Conservation (phyloP, 2,329 filamentous ascomycete genomes). For the Ophiostoma ips region DNA sequence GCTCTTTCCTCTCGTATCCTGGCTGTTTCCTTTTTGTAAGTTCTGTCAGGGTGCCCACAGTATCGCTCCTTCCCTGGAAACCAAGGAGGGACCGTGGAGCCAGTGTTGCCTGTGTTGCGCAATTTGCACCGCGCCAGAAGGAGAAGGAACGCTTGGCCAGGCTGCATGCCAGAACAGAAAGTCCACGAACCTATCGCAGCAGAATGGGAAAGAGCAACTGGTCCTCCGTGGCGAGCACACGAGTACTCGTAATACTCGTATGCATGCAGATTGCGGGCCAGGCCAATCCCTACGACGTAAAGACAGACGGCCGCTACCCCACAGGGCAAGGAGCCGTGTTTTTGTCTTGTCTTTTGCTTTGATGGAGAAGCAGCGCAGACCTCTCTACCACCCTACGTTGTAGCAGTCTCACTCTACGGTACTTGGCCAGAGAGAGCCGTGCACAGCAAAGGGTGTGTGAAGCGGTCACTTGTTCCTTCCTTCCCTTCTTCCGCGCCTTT, state of each 20-base stretch:
- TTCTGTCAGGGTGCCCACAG: background rate
- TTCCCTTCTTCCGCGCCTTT: background rate
- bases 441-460: background rate
- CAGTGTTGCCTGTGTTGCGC: too few species aligned
- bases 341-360: background rate
- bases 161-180: background rate
- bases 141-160: constrained; percentile 3
- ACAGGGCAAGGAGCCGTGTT: constrained; percentile 4
- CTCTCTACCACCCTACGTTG: background rate
- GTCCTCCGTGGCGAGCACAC: background rate
- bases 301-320: constrained; percentile 5
- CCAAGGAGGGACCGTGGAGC: background rate
- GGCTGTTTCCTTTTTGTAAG: background rate
- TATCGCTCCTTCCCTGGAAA: background rate
- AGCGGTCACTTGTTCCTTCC: background rate
- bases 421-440: too few species aligned
- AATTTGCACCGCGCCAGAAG: background rate
- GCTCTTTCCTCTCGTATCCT: background rate
- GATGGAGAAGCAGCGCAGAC: background rate
- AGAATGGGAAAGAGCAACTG: constrained; percentile 5
- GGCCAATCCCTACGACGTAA: background rate
- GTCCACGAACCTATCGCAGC: background rate
- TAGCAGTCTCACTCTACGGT: too few species aligned
- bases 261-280: background rate
- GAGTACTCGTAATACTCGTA: background rate